These are phyloP conservation scores for Hebeloma cylindrosporum DNA, from an alignment of 768 basidiomycete genomes.

Conservation along the genomic window DNA sequence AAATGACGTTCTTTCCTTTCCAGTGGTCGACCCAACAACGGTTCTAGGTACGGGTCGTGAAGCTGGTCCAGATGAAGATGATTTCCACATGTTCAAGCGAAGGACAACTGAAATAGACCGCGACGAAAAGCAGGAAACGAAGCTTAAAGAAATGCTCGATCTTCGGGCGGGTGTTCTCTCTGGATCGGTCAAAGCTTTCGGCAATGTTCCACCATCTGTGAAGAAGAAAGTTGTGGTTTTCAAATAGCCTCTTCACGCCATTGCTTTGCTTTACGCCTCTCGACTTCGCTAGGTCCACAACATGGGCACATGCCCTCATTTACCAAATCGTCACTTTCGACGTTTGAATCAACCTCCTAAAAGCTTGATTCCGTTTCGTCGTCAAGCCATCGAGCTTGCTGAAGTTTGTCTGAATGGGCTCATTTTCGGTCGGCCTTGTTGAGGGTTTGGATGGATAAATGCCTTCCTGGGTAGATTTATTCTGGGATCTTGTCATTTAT, in stretches of 20 bases:
- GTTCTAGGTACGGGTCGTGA: conserved; percentile 48
- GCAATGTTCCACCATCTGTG: conserved; percentile 23
- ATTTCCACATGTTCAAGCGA: conserved; percentile 83
- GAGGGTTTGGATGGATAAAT: no score
- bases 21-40: conserved; percentile 35
- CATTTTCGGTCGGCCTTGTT: no score
- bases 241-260: conserved; percentile 11
- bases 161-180: conserved; percentile 46
- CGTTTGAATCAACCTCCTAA: no score
- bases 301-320: no score
- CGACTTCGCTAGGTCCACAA: background rate
- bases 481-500: no score
- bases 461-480: no score
- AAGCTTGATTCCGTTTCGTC: no score
- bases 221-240: conserved; percentile 45
- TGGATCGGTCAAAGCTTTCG: conserved; percentile 37
- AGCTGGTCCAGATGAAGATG: conserved; percentile 91
- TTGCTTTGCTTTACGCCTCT: background rate
- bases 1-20: conserved; percentile 23
- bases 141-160: conserved; percentile 39
- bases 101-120: conserved; percentile 57
- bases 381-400: no score
- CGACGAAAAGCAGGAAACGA: conserved; percentile 53
- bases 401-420: no score
- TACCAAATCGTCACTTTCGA: no score